phyloP scores from a whole-genome alignment of 139 green algal genomes.

The Parachlorella kessleri region DNA sequence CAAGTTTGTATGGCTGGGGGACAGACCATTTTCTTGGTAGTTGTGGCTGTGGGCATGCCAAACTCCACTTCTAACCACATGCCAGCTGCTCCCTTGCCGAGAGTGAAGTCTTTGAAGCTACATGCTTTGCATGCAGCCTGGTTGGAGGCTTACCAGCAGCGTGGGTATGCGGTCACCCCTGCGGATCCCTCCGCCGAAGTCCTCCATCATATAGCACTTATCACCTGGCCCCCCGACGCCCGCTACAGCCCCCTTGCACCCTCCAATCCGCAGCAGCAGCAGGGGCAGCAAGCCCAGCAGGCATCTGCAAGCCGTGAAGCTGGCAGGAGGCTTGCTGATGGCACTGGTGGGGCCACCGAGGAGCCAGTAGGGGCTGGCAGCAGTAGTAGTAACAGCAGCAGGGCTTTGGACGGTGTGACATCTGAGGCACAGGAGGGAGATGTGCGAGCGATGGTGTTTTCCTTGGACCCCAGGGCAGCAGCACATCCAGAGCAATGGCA shows the following conservation, averaged over 20 bases:
- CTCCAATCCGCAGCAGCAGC: background rate
- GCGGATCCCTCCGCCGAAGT: constrained; percentile 23
- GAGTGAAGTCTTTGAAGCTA: no score
- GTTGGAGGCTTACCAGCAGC: constrained; percentile 7
- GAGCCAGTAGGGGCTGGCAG: no score
- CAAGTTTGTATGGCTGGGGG: no score
- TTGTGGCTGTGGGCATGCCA: no score
- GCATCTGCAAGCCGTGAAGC: background rate
- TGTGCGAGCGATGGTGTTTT: no score
- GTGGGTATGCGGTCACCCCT: constrained; percentile 33
- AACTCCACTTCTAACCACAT: no score
- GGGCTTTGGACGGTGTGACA: no score
- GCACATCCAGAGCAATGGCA: no score
- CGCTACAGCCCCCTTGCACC: constrained; percentile 34
- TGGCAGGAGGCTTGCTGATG: constrained; percentile 14
- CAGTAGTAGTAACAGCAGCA: no score
- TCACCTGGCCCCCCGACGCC: constrained; percentile 52
- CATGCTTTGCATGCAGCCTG: constrained; percentile 16
- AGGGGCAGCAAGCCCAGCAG: background rate
- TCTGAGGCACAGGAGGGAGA: no score
- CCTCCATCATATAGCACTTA: constrained; percentile 28
- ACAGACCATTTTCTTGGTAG: no score
- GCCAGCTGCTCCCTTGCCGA: background rate
- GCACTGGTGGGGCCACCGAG: no score
- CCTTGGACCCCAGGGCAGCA: background rate